Evolutionary conservation across 169 alveolate genomes (phyloP), one percentile per base, ranked within the genome.

Genomic region (Eimeria brunetti): DNA sequence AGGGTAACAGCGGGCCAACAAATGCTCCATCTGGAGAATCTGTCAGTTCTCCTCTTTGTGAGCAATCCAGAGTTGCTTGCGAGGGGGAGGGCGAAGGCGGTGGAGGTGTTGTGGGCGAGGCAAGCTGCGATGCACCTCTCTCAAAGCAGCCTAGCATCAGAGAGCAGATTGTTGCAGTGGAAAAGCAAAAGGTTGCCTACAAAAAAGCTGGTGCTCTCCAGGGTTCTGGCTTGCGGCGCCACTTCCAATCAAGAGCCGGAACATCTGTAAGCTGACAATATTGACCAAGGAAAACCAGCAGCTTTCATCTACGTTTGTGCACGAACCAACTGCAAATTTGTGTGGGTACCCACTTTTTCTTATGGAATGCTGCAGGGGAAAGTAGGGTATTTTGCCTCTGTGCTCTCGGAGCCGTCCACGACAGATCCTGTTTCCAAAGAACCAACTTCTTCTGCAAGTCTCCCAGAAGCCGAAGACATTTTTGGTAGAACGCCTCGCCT

Each of bases 321-420:
- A 36, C 0, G 9, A 18, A 0, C 14, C n/a, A 38, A 20, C 83
- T 73, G n/a, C 33, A 73, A 16, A 20, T 22, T 4, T 36, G 56
- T 20, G 7, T 38, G 33, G 83, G 56, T 2, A 1, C 18, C 6
- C 53, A 38, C 83, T 38, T 18, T n/a, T 27, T 49, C 46, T 30
- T 78, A 5, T 30, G 62, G 58, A 33, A 6, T 83, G 75, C 16
- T 38, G 56, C 92, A 86, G 92, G 83, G 92, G 33, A 24, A 36
- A 41, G 81, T 24, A 41, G 8, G 14, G 38, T 62, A 81, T 62
- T 86, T 33, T 44, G 81, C 92, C n/a, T 58, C 92, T 22, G 18
- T 86, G 80, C 81, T 60, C 53, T 86, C 92, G 9, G 92, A 86
- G 81, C 92, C 83, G 49, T 86, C 92, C 51, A 86, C 92, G 20